Percentiles rank a stretch among this genome's conserved stretches.
phyloP scores from a whole-genome alignment of 2,329 filamentous ascomycete genomes.

The Paracamarosporium sp. region DNA sequence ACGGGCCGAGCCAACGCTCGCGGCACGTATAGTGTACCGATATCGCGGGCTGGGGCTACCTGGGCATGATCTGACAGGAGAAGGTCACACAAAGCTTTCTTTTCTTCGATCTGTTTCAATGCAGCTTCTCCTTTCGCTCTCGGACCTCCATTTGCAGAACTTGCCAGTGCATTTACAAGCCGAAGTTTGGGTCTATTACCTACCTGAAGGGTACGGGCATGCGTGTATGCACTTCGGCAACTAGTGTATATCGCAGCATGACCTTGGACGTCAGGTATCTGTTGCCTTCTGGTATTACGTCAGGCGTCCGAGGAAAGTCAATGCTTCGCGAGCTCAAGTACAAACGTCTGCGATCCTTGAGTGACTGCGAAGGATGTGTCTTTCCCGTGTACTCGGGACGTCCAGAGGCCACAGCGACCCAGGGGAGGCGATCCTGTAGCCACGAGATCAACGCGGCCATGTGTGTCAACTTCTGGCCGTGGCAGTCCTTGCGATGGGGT shows the following conservation, averaged over 20 bases:
- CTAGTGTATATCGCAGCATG: neutral
- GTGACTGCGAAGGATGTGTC: too few relatives aligned
- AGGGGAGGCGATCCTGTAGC: neutral
- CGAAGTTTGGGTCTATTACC: neutral
- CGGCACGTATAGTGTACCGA: conserved; percentile 26
- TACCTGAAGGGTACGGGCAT: neutral
- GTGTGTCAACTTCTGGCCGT: neutral
- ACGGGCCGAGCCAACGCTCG: conserved; percentile 31
- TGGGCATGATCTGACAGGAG: conserved; percentile 2
- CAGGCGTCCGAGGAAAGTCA: neutral
- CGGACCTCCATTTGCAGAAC: neutral
- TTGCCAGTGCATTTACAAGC: neutral
- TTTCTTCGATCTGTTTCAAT: conserved; percentile 12
- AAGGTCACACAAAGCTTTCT: conserved; percentile 10
- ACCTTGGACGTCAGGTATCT: neutral
- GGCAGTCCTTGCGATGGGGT: neutral
- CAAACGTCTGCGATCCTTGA: neutral
- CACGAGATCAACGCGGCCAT: neutral
- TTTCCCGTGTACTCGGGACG: too few relatives aligned
- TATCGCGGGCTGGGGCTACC: conserved; percentile 10
- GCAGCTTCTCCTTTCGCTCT: conserved; percentile 3
- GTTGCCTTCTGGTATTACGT: neutral
- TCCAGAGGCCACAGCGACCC: neutral
- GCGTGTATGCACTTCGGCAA: neutral
- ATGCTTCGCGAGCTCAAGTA: neutral